phyloP scores from a whole-genome alignment of 176 grass and related monocot genomes.

The Lolium multiflorum region DNA sequence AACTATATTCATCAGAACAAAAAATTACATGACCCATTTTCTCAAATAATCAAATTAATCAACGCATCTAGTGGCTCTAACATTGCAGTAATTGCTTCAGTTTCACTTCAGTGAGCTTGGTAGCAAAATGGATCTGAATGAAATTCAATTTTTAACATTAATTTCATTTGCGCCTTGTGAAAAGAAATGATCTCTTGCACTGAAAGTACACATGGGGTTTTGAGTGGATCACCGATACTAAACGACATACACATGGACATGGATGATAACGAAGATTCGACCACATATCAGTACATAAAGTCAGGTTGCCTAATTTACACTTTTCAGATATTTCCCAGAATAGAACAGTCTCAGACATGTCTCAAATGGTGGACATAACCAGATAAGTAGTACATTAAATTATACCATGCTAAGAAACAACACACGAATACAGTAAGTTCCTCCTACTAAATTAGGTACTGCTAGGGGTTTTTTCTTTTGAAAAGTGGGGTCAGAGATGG shows the following conservation, averaged over 20 bases:
- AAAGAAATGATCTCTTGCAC: constrained; percentile 13
- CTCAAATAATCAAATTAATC: constrained; percentile 22
- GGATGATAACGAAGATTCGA: constrained; percentile 15
- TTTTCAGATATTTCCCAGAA: constrained; percentile 33
- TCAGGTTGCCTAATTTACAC: constrained; percentile 13
- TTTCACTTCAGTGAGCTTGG: neutral
- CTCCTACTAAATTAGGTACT: constrained; percentile 35
- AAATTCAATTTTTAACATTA: constrained; percentile 19
- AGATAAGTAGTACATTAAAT: constrained; percentile 2
- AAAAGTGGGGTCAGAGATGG: constrained; percentile 4
- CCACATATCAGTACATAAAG: constrained; percentile 13
- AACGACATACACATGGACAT: neutral
- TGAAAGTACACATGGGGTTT: neutral
- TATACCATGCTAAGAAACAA: constrained; percentile 12
- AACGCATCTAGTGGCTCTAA: neutral
- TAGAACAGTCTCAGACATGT: constrained; percentile 17
- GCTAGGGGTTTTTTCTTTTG: neutral
- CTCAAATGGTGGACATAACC: constrained; percentile 4
- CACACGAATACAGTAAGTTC: constrained; percentile 32
- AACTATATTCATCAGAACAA: constrained; percentile 6
- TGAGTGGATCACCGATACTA: neutral
- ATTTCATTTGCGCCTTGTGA: constrained; percentile 8
- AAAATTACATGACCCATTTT: neutral
- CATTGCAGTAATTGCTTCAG: neutral
- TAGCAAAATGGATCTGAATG: constrained; percentile 29